phyloP scores from a whole-genome alignment of 345 rosid species.

The Populus simonii region DNA sequence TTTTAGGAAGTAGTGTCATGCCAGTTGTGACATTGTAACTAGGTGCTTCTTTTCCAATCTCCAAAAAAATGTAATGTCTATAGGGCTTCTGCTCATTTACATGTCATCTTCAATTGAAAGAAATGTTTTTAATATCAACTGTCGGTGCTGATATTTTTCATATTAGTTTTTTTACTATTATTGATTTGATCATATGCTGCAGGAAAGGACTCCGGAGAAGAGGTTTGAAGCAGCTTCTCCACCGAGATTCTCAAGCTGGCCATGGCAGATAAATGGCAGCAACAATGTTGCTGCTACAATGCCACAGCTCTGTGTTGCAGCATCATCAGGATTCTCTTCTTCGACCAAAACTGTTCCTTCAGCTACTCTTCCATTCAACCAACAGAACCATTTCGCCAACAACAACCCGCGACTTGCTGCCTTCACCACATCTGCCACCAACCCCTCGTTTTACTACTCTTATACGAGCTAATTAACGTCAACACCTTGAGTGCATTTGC shows the following conservation, averaged over 20 bases:
- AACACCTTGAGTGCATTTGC: background rate
- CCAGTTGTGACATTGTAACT: too few species aligned
- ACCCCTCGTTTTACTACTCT: background rate
- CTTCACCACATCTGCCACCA: background rate
- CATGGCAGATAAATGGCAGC: conserved; percentile 34
- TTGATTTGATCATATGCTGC: background rate
- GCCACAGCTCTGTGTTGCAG: conserved; percentile 29
- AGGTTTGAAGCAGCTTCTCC: background rate
- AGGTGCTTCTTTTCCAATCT: too few species aligned
- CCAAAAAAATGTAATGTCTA: background rate
- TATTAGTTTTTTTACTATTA: background rate
- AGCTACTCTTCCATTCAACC: conserved; percentile 12
- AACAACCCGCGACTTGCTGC: conserved; percentile 5
- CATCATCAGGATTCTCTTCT: conserved; percentile 45
- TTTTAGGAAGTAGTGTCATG: too few species aligned
- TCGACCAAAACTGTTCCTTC: conserved; percentile 17
- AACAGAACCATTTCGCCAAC: conserved; percentile 12
- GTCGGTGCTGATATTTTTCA: background rate
- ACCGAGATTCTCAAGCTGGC: conserved; percentile 25
- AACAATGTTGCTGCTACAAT: conserved; percentile 19
- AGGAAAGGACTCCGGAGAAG: conserved; percentile 8
- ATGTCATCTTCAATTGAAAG: background rate
- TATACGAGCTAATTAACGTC: background rate
- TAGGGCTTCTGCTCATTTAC: background rate
- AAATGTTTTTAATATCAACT: background rate